Base-by-base conservation (phyloP, 495 filamentous ascomycete genomes). In the Penicillium mononematosum region DNA sequence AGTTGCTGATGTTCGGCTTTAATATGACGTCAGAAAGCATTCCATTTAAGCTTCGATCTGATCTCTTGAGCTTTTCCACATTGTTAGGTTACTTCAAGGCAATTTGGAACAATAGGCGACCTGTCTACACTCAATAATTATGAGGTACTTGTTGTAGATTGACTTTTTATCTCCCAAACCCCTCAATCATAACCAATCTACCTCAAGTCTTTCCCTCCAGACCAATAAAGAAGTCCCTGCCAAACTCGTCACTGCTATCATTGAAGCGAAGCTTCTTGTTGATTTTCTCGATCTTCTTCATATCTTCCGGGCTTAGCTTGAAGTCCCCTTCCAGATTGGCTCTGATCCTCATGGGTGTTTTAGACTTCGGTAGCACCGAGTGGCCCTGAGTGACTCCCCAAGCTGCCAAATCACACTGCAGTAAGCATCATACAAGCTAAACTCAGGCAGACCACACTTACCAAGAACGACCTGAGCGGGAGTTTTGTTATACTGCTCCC, bases 351-450 rank as follows among this genome's bases (percentile, higher is more conserved):
- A 66, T 64, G 0, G 80, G 78, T 0, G 81, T 80, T 62, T 81
- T 82, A 39, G 76, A 80, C 75, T 91, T 92, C 3, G 87, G 85
- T 47, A 92, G 76, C 11, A 91, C 86, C 5, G 74, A 75, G 29
- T 82, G 81, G 10, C 83, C 87, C 27, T 81, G 70, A n/a, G 79
- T 69, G 29, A 90, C 78, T n/a, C 84, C 87, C 88, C 83, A 85
- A 0, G 82, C 84, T 68, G 73, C 62, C 39, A 78, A 71, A 14
- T 2, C 31, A 36, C n/a, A 20, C 29, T 19, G 45, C 27, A 25
- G 31, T 61, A 46, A 58, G 43, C 27, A 36, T 20, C 17, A n/a
- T 14, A 20, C 11, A 34, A 46, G 8, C 16, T 2, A 53, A 9
- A 34, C 19, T 3, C n/a, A 20, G 10, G 27, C 20, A 41, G 6